Evolutionary conservation across 768 basidiomycete genomes (phyloP).

Genomic region (Clathrus columnatus): DNA sequence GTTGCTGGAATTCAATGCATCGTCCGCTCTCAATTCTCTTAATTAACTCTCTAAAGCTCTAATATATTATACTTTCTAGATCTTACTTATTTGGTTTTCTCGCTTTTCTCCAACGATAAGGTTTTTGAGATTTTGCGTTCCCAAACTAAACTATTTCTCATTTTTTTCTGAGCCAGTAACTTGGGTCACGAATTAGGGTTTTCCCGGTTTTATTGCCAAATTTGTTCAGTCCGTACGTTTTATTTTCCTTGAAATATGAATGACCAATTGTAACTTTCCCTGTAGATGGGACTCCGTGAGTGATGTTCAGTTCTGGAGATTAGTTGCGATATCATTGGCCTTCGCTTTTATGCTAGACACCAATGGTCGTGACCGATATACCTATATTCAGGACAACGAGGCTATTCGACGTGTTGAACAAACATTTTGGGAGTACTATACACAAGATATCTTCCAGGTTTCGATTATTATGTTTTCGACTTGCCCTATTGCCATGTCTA

Average conservation of each 20-base stretch:
- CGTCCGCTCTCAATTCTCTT: neutral
- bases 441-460: neutral
- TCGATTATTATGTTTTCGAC: neutral
- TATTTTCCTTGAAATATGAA: neutral
- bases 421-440: neutral
- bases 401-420: neutral
- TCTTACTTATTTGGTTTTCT: neutral
- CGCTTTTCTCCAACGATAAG: neutral
- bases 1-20: neutral
- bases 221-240: neutral
- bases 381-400: neutral
- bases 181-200: neutral
- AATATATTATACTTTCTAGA: neutral
- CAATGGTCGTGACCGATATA: neutral
- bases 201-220: neutral
- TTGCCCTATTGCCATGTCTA: neutral
- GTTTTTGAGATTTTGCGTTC: neutral
- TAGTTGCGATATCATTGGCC: neutral
- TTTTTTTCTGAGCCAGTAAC: neutral
- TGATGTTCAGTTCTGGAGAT: neutral
- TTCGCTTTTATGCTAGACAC: neutral
- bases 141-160: too few species aligned
- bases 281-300: neutral
- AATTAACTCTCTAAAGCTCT: neutral
- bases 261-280: neutral